These are phyloP conservation scores for Aspergillus carlsbadensis DNA, from an alignment of 495 filamentous ascomycete species.

Conservation along the genomic window DNA sequence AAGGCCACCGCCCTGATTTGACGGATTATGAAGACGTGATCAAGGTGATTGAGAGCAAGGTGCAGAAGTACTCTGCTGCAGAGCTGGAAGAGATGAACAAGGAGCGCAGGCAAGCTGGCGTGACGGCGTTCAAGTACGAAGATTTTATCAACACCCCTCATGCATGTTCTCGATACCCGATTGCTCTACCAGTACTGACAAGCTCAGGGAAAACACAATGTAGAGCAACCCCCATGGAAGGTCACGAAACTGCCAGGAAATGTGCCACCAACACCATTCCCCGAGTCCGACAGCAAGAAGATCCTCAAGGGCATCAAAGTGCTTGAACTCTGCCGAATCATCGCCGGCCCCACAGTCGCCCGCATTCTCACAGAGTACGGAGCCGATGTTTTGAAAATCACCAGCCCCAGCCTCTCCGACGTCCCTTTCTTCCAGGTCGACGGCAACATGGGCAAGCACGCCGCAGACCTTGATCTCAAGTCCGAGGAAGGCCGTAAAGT, in stretches of 20 bases:
- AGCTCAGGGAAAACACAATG: slow-evolving; percentile 45
- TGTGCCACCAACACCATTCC: slow-evolving; percentile 56
- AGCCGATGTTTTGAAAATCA: slow-evolving; percentile 68
- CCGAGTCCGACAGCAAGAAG: slow-evolving; percentile 27
- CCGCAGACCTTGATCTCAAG: slow-evolving; percentile 59
- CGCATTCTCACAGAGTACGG: slow-evolving; percentile 68
- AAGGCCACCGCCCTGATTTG: slow-evolving; percentile 59
- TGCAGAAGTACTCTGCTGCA: slow-evolving; percentile 58
- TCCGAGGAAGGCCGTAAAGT: slow-evolving; percentile 45
- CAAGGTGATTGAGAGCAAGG: slow-evolving; percentile 63
- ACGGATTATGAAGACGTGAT: slow-evolving; percentile 67
- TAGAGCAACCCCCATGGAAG: slow-evolving; percentile 53
- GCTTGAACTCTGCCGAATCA: slow-evolving; percentile 67
- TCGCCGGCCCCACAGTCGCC: slow-evolving; percentile 60
- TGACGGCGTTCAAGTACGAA: slow-evolving; percentile 62
- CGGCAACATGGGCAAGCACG: slow-evolving; percentile 69
- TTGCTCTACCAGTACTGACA: slow-evolving; percentile 5
- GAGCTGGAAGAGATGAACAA: slow-evolving; percentile 67
- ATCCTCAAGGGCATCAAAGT: slow-evolving; percentile 47
- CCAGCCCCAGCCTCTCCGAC: slow-evolving; percentile 64
- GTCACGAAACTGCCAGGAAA: slow-evolving; percentile 45
- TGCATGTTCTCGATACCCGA: slow-evolving; percentile 37
- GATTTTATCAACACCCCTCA: slow-evolving; percentile 63
- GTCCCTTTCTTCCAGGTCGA: slow-evolving; percentile 82
- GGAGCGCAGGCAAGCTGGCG: slow-evolving; percentile 62